These are phyloP conservation scores for Penicillium soppii DNA, from an alignment of 495 filamentous ascomycete genomes.

Conservation along the genomic window DNA sequence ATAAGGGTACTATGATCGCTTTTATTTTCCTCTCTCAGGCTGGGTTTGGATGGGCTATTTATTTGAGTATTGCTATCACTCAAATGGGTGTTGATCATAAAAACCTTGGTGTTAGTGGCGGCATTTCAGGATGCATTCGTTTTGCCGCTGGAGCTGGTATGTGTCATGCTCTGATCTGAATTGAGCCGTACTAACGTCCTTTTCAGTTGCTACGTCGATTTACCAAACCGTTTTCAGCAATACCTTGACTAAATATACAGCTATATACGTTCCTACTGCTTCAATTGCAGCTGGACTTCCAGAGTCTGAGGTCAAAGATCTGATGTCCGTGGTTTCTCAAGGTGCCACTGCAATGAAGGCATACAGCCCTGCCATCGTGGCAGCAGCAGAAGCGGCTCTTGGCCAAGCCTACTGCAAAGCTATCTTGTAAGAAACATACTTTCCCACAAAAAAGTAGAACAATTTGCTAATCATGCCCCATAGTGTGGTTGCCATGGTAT, in stretches of 20 bases:
- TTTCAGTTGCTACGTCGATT: conserved; percentile 22
- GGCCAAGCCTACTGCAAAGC: conserved; percentile 24
- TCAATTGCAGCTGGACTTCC: conserved; percentile 18
- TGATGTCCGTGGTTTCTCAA: conserved; percentile 13
- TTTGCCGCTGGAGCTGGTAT: conserved; percentile 27
- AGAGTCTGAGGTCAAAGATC: conserved; percentile 15
- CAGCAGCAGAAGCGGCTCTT: conserved; percentile 20
- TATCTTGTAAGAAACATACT: conserved; percentile 19
- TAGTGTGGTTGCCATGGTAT: conserved; percentile 25
- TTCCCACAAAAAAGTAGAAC: neutral
- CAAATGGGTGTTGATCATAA: conserved; percentile 29
- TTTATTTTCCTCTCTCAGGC: conserved; percentile 27
- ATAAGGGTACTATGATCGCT: conserved; percentile 26
- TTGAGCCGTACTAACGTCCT: neutral
- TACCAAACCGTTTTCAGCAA: conserved; percentile 24
- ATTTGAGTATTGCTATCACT: conserved; percentile 25
- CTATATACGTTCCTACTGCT: conserved; percentile 15
- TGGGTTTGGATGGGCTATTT: conserved; percentile 26
- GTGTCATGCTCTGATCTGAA: neutral
- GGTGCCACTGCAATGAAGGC: conserved; percentile 17
- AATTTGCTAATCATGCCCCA: neutral
- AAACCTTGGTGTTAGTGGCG: conserved; percentile 26
- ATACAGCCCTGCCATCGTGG: conserved; percentile 16
- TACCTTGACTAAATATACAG: conserved; percentile 17
- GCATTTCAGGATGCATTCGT: conserved; percentile 24